These are phyloP conservation scores for Chlamydomonas eustigma DNA, from an alignment of 139 green algal genomes.

Conservation along the genomic window DNA sequence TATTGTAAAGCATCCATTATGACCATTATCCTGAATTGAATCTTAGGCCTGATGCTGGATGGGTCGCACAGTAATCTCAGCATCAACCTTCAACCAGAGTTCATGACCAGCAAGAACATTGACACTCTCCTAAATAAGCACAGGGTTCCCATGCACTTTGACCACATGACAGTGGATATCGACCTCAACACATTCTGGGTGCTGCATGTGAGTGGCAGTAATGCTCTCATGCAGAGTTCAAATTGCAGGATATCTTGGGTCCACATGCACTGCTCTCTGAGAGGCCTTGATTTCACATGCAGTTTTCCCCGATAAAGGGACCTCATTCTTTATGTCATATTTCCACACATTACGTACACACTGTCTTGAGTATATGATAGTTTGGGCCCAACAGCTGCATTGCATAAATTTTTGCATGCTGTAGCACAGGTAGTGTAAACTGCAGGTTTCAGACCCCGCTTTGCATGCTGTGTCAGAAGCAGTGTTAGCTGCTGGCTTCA, in stretches of 20 bases:
- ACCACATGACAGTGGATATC: slow-evolving; percentile 1
- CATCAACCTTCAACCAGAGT: slow-evolving; percentile 7
- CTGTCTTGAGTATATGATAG: not conserved
- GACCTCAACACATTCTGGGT: not conserved
- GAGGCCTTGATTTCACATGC: too few relatives aligned
- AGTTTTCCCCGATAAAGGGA: too few relatives aligned
- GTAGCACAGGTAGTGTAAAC: not conserved
- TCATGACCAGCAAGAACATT: slow-evolving; percentile 1
- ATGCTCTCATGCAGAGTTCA: not conserved
- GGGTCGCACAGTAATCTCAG: not conserved
- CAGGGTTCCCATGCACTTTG: not conserved
- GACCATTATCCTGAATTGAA: too few relatives aligned
- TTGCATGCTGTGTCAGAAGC: not conserved
- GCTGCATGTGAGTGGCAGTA: not conserved
- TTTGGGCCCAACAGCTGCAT: too few relatives aligned
- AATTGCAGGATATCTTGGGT: not conserved
- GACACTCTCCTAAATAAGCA: not conserved
- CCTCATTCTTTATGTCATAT: too few relatives aligned
- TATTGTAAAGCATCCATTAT: too few relatives aligned
- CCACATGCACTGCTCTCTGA: not conserved
- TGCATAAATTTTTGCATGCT: too few relatives aligned
- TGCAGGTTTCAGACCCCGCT: not conserved
- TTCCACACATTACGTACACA: not conserved
- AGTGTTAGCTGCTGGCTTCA: not conserved
- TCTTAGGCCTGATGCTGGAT: not conserved